Evolutionary conservation across 163 green algal genomes (phyloP), one percentile per base, ranked within the genome.

Genomic region (Volvox carteri): DNA sequence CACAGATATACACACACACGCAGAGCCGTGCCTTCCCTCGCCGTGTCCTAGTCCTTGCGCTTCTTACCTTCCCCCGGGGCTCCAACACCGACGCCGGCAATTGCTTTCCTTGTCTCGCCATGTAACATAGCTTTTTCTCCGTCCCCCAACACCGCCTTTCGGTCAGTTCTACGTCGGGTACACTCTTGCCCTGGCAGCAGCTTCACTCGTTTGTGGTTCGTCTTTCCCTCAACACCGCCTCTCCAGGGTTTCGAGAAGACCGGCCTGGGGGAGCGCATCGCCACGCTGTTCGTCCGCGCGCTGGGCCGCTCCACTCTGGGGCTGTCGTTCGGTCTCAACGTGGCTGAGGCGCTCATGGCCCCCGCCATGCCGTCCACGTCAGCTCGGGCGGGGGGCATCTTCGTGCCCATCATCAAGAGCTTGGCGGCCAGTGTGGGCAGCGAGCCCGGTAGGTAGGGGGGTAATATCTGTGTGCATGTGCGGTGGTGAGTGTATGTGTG

Each of bases 361-460:
- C 97, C 97, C 3, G 97, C 97, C 50, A 99, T 99, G 95, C 97
- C 97, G 42, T 98, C 95, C 79, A 98, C 97, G 42, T 98, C 96
- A 5, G 97, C 97, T 0, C 93, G 96, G 21, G 96, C 95, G 14
- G 94, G 93, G 2, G 97, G 97, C 90, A 98, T 99, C 92, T 99
- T 99, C 91, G 97, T 99, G 95, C 97, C 97, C 85, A 98, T 99
- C 93, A 98, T 99, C 89, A 97, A 96, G 91, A 97, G 94, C 46
- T 92, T 99, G 73, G 93, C 94, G 4, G 90, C 95, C 60, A 90
- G 44, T 28, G 84, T 93, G 16, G 95, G 94, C 85, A 95, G 90
- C 83, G 88, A 93, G 73, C 94, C 96, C 56, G 95, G 95, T 97
- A 72, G 50, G 93, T 85, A n/a, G 23, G 23, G n/a, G n/a, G n/a